Evolutionary conservation across 805 yeast genomes (phyloP).

Genomic region (Yarrowia porcina): DNA sequence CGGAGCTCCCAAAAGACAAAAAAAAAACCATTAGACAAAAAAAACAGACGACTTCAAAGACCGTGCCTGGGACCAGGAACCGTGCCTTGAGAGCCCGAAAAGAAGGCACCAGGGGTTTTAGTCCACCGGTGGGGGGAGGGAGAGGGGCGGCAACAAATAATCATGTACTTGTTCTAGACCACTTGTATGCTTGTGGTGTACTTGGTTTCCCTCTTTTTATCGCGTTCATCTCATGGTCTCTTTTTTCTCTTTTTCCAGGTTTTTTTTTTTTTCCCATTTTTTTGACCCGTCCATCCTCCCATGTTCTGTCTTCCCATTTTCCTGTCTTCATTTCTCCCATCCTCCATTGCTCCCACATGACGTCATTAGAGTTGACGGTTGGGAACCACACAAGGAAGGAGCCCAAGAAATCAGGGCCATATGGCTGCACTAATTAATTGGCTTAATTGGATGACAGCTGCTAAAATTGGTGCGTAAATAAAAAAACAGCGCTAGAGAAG

Average conservation of each 20-base stretch:
- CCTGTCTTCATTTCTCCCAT: too few species aligned
- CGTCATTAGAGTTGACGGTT: constrained; percentile 10
- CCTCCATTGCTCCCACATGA: constrained; percentile 10
- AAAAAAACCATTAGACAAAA: background rate
- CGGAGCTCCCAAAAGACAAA: too few species aligned
- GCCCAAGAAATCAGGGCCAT: background rate
- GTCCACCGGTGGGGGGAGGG: background rate
- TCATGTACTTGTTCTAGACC: too few species aligned
- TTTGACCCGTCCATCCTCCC: too few species aligned
- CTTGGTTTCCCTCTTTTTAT: too few species aligned
- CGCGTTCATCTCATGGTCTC: too few species aligned
- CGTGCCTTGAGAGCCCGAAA: background rate
- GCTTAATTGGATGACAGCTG: background rate
- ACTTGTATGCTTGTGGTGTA: too few species aligned
- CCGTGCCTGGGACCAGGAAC: constrained; percentile 23
- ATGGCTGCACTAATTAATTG: background rate
- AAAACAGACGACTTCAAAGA: background rate
- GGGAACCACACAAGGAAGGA: background rate
- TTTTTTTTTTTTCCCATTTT: background rate
- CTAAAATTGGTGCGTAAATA: background rate
- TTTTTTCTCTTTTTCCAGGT: background rate
- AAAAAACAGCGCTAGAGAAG: background rate
- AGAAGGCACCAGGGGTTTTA: constrained; percentile 1
- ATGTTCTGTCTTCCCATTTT: too few species aligned
- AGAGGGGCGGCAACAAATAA: too few species aligned